These are phyloP conservation scores for Ramaria rubella DNA, from an alignment of 768 basidiomycete genomes.

Conservation along the genomic window DNA sequence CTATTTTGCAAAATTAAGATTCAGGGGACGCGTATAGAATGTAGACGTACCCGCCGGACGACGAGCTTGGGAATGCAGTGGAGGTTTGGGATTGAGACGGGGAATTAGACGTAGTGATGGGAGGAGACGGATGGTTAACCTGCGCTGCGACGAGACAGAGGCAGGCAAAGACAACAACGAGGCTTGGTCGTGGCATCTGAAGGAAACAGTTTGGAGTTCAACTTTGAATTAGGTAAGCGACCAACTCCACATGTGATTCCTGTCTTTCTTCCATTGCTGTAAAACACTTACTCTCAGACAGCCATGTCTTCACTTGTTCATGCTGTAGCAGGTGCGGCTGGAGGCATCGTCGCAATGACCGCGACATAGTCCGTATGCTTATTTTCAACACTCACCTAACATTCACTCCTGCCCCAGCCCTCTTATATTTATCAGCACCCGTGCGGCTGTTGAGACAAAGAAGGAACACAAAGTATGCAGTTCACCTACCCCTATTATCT, in stretches of 20 bases:
- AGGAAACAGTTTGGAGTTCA: too few relatives aligned
- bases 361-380: constrained; percentile 62
- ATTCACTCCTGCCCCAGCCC: constrained; percentile 46
- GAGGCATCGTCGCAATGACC: constrained; percentile 89
- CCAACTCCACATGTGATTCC: constrained; percentile 2
- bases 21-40: too few relatives aligned
- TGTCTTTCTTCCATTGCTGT: neutral
- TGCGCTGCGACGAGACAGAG: too few relatives aligned
- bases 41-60: too few relatives aligned
- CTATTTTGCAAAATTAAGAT: too few relatives aligned
- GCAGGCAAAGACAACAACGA: too few relatives aligned
- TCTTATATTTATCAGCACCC: constrained; percentile 84
- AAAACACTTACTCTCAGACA: neutral
- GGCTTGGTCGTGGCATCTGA: too few relatives aligned
- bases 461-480: constrained; percentile 62
- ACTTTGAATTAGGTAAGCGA: neutral
- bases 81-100: neutral
- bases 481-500: neutral
- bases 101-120: too few relatives aligned
- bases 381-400: neutral
- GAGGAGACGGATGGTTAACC: too few relatives aligned
- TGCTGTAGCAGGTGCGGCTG: constrained; percentile 81
- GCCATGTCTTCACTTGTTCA: constrained; percentile 58
- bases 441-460: constrained; percentile 86
- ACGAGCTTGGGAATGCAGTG: neutral